A percentile compares a stretch with the other conserved stretches of the same genome.
These are phyloP conservation scores for Cinnamomum chago DNA, from an alignment of 164 flowering plant genomes.

Conservation along the genomic window DNA sequence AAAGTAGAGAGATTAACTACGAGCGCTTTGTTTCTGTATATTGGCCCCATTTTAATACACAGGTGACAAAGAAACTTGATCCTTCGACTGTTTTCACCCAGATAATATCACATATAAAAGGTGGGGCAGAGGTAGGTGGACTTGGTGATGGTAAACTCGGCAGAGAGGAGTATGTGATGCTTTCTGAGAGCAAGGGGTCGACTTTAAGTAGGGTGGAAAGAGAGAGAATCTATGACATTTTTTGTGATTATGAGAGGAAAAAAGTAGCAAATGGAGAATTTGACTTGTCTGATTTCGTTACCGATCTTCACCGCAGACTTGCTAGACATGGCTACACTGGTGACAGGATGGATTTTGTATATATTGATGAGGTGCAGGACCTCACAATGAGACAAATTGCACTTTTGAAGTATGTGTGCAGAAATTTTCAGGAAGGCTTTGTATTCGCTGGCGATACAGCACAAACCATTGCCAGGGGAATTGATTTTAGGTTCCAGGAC, in stretches of 20 bases:
- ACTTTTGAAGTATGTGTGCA: conserved; percentile 59
- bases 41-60: conserved; percentile 70
- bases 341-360: conserved; percentile 57
- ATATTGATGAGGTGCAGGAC: conserved; percentile 87
- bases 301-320: conserved; percentile 57
- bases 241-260: conserved; percentile 55
- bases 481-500: conserved; percentile 33
- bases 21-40: conserved; percentile 48
- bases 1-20: conserved; percentile 51
- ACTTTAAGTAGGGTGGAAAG: conserved; percentile 34
- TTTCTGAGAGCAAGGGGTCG: conserved; percentile 49
- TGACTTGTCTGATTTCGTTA: conserved; percentile 72
- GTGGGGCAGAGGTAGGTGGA: conserved; percentile 34
- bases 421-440: conserved; percentile 63
- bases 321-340: conserved; percentile 30
- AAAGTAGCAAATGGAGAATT: conserved; percentile 50
- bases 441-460: conserved; percentile 84
- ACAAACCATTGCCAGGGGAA: conserved; percentile 58
- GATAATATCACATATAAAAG: conserved; percentile 77
- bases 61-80: conserved; percentile 50
- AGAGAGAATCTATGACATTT: conserved; percentile 49
- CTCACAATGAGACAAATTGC: conserved; percentile 74
- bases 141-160: conserved; percentile 32
- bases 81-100: conserved; percentile 64
- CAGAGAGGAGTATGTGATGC: conserved; percentile 37